Evolutionary conservation across 352 stramenopile genomes (phyloP), one percentile per base, ranked within the genome.

Genomic region (Pilasporangium apinafurcum): DNA sequence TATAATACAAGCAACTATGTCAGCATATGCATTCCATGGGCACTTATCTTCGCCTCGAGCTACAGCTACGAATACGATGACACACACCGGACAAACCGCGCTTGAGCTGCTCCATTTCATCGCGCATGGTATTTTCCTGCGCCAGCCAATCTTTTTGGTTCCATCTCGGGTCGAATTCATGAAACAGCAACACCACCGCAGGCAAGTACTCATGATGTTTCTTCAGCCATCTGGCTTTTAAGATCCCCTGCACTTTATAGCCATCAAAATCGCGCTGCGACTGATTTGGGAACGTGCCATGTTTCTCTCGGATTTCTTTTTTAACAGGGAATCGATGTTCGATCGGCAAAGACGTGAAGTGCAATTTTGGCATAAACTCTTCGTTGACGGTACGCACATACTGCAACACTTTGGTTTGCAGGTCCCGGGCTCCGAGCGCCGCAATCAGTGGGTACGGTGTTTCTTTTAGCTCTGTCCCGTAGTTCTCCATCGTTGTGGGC

Each of bases 131-230:
- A 7, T 54, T 66, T 57, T 95, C 83, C 28, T 83, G 59, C 41
- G 68, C 42, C 28, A 77, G 60, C 83, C 83, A 95, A 30, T 92
- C 78, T 36, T 67, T 62, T 14, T 57, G 59, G 26, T 58, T 82
- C 68, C 78, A 86, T 3, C 78, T 64, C 38, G 83, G 83, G 40
- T 95, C 80, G 39, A 88, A 92, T 47, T 88, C 83, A 34, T 92
- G 74, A 44, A 92, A 90, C 25, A 92, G 63, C 40, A 95, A 54
- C 33, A 88, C 73, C 10, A 89, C 79, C 0, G 79, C 79, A 8
- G 83, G 83, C 25, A 95, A 50, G 5, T 83, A 38, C 52, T 91
- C 78, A 44, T 92, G 83, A 49, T 92, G 80, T 41, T 95, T 95
- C 65, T 91, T 92, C 34, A 95, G 53, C 83, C 83, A 95, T 24